Base-by-base conservation (phyloP, 768 basidiomycete species). In the Tylopilus sp. region DNA sequence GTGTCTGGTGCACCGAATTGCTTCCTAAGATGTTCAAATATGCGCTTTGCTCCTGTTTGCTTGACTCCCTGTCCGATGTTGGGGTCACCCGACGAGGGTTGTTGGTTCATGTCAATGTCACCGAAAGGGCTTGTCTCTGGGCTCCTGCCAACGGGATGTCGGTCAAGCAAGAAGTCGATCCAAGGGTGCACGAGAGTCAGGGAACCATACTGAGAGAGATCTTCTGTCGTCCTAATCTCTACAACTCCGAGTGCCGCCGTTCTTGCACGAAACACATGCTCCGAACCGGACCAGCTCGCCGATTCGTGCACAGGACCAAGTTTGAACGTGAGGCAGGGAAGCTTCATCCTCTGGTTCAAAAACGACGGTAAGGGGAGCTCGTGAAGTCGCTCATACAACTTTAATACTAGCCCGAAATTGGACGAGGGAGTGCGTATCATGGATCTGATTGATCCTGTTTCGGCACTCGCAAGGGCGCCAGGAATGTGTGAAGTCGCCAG, bases 81-180 rank as follows among this genome's bases (percentile, higher is more conserved):
- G 19, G 22, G 21, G 25, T n/a, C 19, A 14, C 9, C 16, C 8
- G 26, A 48, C 28, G 45, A 36, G 13, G 21, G 29, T 14, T 21
- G 25, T n/a, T 26, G 19, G 26, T 6, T 28, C 21, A 24, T 31
- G 8, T 31, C 6, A 28, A n/a, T 29, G 17, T 44, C 42, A 12
- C 26, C 14, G 17, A n/a, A 36, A 36, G n/a, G n/a, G 14, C 9
- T 8, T 19, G 10, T 38, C 8, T 19, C n/a, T n/a, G n/a, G n/a
- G n/a, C n/a, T n/a, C n/a, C n/a, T 8, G 26, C 19, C 42, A 29
- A 51, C 26, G 6, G 43, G 42, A 22, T 41, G 50, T 45, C 46
- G 19, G 36, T 45, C 55, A 16, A 52, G 52, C 17, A 56, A 44
- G 24, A 30, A 48, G 47, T 46, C 43, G 26, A 56, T 48, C 55